These are phyloP conservation scores for Pseudogymnoascus verrucosus DNA, from an alignment of 2,329 filamentous ascomycete genomes.

Conservation along the genomic window DNA sequence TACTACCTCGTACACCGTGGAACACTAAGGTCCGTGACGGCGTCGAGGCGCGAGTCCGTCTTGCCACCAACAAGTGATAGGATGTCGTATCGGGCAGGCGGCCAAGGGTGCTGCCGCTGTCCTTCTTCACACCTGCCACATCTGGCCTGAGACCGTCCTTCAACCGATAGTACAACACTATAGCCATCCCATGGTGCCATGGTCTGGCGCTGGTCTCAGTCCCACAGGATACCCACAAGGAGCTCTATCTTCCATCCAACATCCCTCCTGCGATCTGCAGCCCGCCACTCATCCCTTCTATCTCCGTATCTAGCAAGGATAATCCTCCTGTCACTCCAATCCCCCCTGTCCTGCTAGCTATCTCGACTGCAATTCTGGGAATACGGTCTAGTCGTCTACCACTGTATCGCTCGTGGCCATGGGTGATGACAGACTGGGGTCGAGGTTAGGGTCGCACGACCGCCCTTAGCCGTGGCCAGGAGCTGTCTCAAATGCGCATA, in stretches of 20 bases:
- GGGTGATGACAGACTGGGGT: not conserved
- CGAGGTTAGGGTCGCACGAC: not conserved
- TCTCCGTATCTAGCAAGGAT: conserved; percentile 4
- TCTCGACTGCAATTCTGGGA: not conserved
- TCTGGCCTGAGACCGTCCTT: not conserved
- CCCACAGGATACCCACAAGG: not conserved
- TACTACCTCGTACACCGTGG: not conserved
- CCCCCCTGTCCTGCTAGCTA: conserved; percentile 1
- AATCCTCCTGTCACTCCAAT: not conserved
- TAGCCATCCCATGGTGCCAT: conserved; percentile 1
- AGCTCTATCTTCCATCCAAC: not conserved
- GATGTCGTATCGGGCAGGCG: conserved; percentile 4
- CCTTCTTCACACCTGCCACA: not conserved
- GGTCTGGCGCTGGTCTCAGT: not conserved
- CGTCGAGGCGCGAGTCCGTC: not conserved
- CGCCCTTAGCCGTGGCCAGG: not conserved
- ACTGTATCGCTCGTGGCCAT: not conserved
- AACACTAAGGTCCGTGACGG: not conserved
- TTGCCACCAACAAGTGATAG: not conserved
- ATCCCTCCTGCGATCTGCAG: not conserved
- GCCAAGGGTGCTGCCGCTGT: not conserved
- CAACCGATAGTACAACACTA: conserved; percentile 1
- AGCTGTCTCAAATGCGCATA: conserved; percentile 6
- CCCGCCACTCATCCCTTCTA: not conserved
- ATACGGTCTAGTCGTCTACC: not conserved